Percentiles rank a stretch among this genome's conserved stretches.
Conservation (phyloP, 306 rosid species). For the Rubus parviflorus region DNA sequence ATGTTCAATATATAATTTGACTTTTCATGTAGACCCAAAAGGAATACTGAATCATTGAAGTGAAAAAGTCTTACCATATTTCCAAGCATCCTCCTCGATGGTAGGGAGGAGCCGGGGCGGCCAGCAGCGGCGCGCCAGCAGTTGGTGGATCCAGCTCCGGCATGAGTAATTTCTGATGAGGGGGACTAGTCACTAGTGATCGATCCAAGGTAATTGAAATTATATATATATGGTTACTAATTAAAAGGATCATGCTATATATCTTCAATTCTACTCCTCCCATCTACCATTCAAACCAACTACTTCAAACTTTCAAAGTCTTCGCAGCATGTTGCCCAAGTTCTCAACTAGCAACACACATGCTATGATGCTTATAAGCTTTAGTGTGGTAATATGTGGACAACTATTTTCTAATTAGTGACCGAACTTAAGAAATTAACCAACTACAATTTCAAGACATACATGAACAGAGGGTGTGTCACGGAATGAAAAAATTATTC, state of each 20-base stretch:
- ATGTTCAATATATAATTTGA: neutral
- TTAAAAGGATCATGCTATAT: constrained; percentile 21
- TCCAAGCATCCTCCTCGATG: constrained; percentile 48
- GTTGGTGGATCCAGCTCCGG: constrained; percentile 53
- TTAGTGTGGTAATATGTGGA: neutral
- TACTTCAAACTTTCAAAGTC: constrained; percentile 17
- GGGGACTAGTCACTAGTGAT: constrained; percentile 11
- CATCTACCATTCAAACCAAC: constrained; percentile 67
- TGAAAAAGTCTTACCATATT: constrained; percentile 41
- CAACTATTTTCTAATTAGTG: neutral
- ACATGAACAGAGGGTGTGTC: too few species aligned
- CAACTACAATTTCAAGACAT: neutral
- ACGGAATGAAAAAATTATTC: too few species aligned
- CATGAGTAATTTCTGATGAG: neutral
- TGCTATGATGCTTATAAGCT: neutral
- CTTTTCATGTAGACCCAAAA: neutral
- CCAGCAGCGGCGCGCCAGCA: constrained; percentile 46
- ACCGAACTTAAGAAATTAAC: neutral
- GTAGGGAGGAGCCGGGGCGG: constrained; percentile 39
- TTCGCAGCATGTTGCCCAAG: neutral
- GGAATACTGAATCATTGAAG: neutral
- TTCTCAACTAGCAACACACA: constrained; percentile 40
- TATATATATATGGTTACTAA: constrained; percentile 12
- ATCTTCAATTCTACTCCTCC: constrained; percentile 6
- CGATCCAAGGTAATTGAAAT: neutral